Conservation (phyloP, 1,139 yeast species). For the Yamadazyma diddensiae region DNA sequence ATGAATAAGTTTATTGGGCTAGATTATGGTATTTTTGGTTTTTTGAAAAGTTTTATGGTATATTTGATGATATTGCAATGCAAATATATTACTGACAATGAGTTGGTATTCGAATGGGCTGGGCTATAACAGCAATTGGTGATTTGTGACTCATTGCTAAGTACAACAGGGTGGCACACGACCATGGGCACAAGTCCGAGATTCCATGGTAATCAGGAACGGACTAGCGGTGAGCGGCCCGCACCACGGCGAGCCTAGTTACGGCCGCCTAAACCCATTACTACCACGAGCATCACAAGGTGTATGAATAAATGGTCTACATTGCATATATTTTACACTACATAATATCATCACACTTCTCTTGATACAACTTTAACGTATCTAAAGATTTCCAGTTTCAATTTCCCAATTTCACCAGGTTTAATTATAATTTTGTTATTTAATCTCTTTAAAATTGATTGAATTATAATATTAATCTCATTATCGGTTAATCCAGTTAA, state of each 20-base stretch:
- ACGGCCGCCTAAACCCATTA: not conserved
- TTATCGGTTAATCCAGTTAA: constrained; percentile 39
- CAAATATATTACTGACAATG: too few species aligned
- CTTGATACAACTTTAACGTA: constrained; percentile 45
- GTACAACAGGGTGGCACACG: too few species aligned
- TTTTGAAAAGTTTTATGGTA: too few species aligned
- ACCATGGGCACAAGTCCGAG: not conserved
- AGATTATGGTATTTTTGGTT: too few species aligned
- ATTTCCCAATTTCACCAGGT: constrained; percentile 34
- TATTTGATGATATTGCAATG: too few species aligned
- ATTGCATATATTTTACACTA: too few species aligned
- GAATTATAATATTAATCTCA: constrained; percentile 37
- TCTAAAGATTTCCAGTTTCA: constrained; percentile 41
- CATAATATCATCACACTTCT: constrained; percentile 15
- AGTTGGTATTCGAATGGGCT: too few species aligned
- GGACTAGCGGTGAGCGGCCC: not conserved
- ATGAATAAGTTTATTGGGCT: not conserved
- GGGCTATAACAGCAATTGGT: too few species aligned
- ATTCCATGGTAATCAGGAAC: not conserved
- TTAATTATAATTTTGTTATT: constrained; percentile 44
- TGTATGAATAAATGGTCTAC: too few species aligned
- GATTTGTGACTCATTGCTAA: not conserved
- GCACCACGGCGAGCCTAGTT: not conserved
- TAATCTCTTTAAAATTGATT: constrained; percentile 38
- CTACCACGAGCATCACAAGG: not conserved